Conservation (phyloP, 208 protist species). For the Leishmania guyanensis region DNA sequence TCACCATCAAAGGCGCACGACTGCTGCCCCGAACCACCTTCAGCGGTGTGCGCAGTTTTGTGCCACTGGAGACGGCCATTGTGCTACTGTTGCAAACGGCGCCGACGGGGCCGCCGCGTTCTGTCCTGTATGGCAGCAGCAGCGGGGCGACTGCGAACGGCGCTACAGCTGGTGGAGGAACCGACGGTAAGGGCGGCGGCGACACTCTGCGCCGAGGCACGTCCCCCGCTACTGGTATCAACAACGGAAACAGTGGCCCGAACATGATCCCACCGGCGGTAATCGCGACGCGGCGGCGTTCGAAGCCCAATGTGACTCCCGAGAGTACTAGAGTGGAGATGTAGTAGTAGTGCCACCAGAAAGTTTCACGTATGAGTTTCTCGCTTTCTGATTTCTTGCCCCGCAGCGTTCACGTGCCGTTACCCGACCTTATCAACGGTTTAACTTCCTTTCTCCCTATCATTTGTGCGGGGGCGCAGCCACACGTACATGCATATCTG, state of each 20-base stretch:
- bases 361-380: background rate
- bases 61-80: slow-evolving; percentile 52
- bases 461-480: background rate
- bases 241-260: background rate
- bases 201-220: slow-evolving; percentile 10
- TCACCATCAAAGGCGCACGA: slow-evolving; percentile 63
- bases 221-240: background rate
- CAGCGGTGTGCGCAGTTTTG: slow-evolving; percentile 49
- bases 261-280: slow-evolving; percentile 6
- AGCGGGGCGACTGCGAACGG: background rate
- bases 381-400: background rate
- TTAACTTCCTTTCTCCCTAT: background rate
- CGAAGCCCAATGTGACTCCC: background rate
- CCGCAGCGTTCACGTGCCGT: background rate
- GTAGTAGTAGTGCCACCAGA: background rate
- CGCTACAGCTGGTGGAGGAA: background rate
- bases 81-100: slow-evolving; percentile 65
- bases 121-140: slow-evolving; percentile 35
- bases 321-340: slow-evolving; percentile 11
- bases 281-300: slow-evolving; percentile 26
- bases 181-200: background rate
- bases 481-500: background rate
- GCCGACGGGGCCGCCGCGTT: slow-evolving; percentile 61
- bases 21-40: slow-evolving; percentile 68
- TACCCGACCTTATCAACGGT: background rate